These are phyloP conservation scores for Lepidium aucheri DNA, from an alignment of 345 rosid species.

Conservation along the genomic window DNA sequence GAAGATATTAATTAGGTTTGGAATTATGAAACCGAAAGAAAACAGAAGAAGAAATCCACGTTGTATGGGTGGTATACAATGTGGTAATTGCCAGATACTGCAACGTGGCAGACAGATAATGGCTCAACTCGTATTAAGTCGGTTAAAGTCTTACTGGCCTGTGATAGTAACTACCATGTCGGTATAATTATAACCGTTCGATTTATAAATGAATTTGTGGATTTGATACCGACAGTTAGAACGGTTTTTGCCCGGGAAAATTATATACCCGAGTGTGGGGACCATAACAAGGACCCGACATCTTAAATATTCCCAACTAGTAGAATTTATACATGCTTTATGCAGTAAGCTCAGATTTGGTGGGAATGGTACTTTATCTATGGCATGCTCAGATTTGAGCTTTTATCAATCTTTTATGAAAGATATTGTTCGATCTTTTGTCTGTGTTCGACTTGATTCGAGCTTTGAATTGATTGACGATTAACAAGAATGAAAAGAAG, in stretches of 20 bases:
- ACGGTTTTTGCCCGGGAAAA: conserved; percentile 6
- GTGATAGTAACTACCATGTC: conserved; percentile 10
- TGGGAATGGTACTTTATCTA: background rate
- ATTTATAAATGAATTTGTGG: background rate
- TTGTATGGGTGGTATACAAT: background rate
- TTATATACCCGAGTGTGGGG: background rate
- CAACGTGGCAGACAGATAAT: conserved; percentile 4
- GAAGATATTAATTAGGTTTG: background rate
- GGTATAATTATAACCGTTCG: background rate
- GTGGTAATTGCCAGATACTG: background rate
- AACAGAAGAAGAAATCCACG: background rate
- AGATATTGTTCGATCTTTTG: no score
- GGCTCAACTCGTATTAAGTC: conserved; percentile 3
- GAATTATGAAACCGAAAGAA: background rate
- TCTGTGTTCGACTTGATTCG: no score
- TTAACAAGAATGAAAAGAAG: no score
- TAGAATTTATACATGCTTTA: background rate
- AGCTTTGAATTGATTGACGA: no score
- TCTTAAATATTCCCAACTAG: background rate
- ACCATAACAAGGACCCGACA: background rate
- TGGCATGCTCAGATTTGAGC: background rate
- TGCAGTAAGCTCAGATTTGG: background rate
- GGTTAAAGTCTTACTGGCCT: background rate
- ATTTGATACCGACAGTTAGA: background rate
- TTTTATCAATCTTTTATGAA: background rate